Evolutionary conservation across 352 stramenopile genomes (phyloP), one percentile per base, ranked within the genome.

Genomic region (Pythium aphanidermatum): DNA sequence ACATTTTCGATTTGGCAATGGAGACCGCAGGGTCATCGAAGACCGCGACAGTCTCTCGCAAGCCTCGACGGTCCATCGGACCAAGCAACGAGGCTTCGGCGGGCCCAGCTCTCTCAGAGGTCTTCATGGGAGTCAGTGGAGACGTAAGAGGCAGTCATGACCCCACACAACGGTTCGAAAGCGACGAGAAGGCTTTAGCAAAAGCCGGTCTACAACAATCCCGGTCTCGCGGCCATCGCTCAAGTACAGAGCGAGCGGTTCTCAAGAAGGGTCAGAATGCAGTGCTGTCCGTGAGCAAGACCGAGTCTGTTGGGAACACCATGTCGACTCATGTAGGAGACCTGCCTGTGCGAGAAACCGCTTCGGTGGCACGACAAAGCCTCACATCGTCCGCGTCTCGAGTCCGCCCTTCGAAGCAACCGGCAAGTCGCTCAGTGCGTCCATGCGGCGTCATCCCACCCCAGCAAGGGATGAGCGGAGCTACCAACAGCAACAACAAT

Each of bases 311-410:
- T n/a, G n/a, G n/a, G n/a, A n/a, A n/a, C n/a, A n/a, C n/a, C n/a
- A n/a, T n/a, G n/a, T 24, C 58, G 54, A 51, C 16, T 19, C 46
- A 9, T 16, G 23, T 37, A 19, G 46, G 46, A 23, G 55, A 43
- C 1, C 24, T 64, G 13, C 38, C 42, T 14, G 26, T 34, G 11
- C 35, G 55, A 21, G 55, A 63, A 26, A 52, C 17, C 16, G 47
- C 37, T 13, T 49, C 26, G 16, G 11, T 51, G 0, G 55, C 55
- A 12, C 21, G 50, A 13, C 45, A 57, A 36, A 17, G 46, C 10
- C 51, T 84, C 20, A 74, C 62, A 0, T 76, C 72, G 5, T 84
- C 72, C 1, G 69, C 67, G 0, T 82, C 72, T 1, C 59, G 62
- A 2, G 46, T 72, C 11, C 65, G 72, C 2, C 72, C 67, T 20